Base-by-base conservation (phyloP, 2,329 filamentous ascomycete genomes). In the Calonectria pauciramosa region DNA sequence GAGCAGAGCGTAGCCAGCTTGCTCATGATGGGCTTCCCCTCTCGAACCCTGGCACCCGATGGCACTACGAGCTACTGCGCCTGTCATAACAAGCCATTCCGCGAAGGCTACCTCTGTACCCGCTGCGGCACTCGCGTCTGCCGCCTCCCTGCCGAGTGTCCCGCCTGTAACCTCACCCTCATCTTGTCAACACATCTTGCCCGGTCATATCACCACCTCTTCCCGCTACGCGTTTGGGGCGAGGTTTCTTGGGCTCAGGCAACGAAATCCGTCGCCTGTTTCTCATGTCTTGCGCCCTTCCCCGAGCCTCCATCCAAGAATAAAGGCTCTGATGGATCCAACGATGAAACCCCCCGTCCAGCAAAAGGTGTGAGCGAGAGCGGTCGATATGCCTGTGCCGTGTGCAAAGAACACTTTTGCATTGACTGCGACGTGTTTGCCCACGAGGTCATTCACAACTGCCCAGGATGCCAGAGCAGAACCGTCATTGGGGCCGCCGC, bases 21-120 rank as follows among this genome's bases (percentile, higher is more conserved):
- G 51, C 91, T 99, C 32, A 97, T 98, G 94, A 99, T 99, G 96
- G 97, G 97, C 6, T 99, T 99, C 82, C 97, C 97, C 0, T 97
- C 95, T 8, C 91, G 96, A 47, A 94, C 94, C 3, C 91, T 97
- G 18, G 94, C 95, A 68, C 89, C 92, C 2, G 88, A 87, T 44
- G 88, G 88, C 30, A 90, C 93, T 7, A 87, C 90, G 68, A 96
- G 94, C 73, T 92, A 97, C 75, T 99, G 97, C 84, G 96, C 96
- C 7, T 99, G 97, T 83, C 96, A 99, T 85, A 95, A 94, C 78
- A 92, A 93, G 76, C 92, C 96, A 20, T 93, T 91, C 26, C 89
- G 94, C 65, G 95, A 97, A 71, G 97, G 97, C 1, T 99, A 99
- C 85, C 89, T 94, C 13, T 99, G 97, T 87, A 97, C 96, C 18